Evolutionary conservation across 345 rosid genomes (phyloP).

Genomic region (Acer negundo): DNA sequence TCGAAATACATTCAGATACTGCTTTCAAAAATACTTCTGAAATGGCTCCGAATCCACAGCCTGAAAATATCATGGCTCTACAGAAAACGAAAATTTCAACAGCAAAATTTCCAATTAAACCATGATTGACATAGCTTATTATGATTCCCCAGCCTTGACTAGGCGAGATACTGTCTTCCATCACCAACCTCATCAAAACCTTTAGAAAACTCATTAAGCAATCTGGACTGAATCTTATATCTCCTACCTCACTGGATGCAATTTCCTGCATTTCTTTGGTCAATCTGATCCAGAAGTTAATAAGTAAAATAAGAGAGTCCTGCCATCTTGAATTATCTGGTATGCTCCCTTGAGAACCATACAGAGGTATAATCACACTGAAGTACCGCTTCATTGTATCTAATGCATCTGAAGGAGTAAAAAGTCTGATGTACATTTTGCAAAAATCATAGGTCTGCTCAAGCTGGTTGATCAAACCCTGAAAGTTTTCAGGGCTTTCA

Average conservation of each 20-base stretch:
- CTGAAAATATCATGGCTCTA: conserved; percentile 82
- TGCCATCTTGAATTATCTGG: conserved; percentile 95
- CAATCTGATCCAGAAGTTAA: conserved; percentile 81
- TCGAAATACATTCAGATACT: conserved; percentile 31
- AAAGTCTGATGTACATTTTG: conserved; percentile 54
- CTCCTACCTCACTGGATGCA: conserved; percentile 32
- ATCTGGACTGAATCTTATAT: conserved; percentile 48
- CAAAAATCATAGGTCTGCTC: conserved; percentile 67
- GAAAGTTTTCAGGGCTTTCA: conserved; percentile 69
- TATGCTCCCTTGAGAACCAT: conserved; percentile 43
- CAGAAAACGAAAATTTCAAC: conserved; percentile 57
- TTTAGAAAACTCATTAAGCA: conserved; percentile 62
- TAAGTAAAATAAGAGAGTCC: conserved; percentile 74
- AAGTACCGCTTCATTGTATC: conserved; percentile 67
- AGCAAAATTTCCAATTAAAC: conserved; percentile 52
- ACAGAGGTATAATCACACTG: conserved; percentile 45
- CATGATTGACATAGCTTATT: conserved; percentile 48
- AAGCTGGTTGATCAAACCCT: conserved; percentile 54
- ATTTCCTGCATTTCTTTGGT: conserved; percentile 77
- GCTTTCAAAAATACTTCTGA: conserved; percentile 68
- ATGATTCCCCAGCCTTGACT: conserved; percentile 85
- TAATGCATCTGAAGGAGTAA: conserved; percentile 63
- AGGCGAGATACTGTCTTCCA: conserved; percentile 90
- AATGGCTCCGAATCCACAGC: conserved; percentile 75
- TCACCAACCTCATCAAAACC: conserved; percentile 67